Percentiles rank a stretch among this genome's conserved stretches.
Conservation (phyloP, 1,284 basidiomycete species). For the Amylostereum areolatum region DNA sequence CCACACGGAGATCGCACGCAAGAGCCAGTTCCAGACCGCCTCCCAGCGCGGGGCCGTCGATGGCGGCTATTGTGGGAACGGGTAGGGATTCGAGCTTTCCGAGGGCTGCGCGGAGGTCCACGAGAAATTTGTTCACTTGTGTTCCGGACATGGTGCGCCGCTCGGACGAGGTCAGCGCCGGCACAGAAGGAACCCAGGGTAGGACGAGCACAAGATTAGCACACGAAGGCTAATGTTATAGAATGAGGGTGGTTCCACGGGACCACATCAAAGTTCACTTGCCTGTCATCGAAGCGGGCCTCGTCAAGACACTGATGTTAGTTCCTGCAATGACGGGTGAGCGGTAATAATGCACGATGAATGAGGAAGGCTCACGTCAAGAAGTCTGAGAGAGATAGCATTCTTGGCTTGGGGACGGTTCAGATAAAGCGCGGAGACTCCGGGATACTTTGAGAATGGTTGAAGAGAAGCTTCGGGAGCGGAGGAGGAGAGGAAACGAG, state of each 20-base stretch:
- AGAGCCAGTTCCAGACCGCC: slow-evolving; percentile 86
- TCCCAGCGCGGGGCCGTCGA: slow-evolving; percentile 90
- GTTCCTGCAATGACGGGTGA: slow-evolving; percentile 44
- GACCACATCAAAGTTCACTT: slow-evolving; percentile 12
- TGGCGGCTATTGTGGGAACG: slow-evolving; percentile 87
- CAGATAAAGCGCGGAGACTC: slow-evolving; percentile 62
- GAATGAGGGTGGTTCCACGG: slow-evolving; percentile 2
- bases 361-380: slow-evolving; percentile 42
- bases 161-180: slow-evolving; percentile 87
- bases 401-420: slow-evolving; percentile 86
- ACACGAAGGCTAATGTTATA: slow-evolving; percentile 54
- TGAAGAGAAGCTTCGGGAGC: slow-evolving; percentile 52
- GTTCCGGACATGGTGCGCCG: slow-evolving; percentile 72
- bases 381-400: slow-evolving; percentile 75
- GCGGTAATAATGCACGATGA: background rate
- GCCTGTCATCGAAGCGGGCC: slow-evolving; percentile 67
- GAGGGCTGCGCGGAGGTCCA: slow-evolving; percentile 69
- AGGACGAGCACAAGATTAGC: slow-evolving; percentile 74
- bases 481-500: background rate
- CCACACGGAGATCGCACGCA: slow-evolving; percentile 85
- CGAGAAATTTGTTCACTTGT: slow-evolving; percentile 78
- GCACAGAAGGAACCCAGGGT: slow-evolving; percentile 82
- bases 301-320: slow-evolving; percentile 63
- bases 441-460: slow-evolving; percentile 37
- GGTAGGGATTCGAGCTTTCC: slow-evolving; percentile 73